Base-by-base conservation (phyloP, 768 basidiomycete genomes). In the Tulasnella sp. region DNA sequence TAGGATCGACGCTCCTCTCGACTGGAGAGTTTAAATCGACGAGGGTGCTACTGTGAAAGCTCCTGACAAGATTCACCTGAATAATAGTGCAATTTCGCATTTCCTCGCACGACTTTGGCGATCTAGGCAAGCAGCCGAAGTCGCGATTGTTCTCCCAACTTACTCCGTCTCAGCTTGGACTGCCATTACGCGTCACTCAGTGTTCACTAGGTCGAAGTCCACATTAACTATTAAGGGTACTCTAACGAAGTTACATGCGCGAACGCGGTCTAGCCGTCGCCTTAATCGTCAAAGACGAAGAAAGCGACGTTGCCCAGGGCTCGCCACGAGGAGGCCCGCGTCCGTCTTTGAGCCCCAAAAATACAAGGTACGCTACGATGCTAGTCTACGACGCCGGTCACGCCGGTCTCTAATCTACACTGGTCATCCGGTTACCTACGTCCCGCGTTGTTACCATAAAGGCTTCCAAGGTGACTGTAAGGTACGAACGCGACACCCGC, bases 261-360 rank as follows among this genome's bases (percentile, higher is more conserved):
- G 46, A 46, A 46, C 46, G 46, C 46, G 46, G 16, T 46, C 46
- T 46, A 28, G 58, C 58, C 58, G 58, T 60, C 58, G 8, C 58
- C 16, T 16, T 8, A 11, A 60, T n/a, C 31, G 64, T 69, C 64
- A 18, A 1, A 1, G 34, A 28, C 34, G 34, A 37, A 24, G 34
- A 69, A 31, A 12, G 31, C 2, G 34, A 69, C 64, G 64, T 69
- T 69, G 34, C 31, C 64, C 54, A 69, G 64, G 64, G 64, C 64
- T 69, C 64, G 28, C 64, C 64, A 37, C 64, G 64, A 69, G 64
- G 64, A 69, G 64, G 64, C 34, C 9, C 64, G 64, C 64, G 64
- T 34, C 34, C 64, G 64, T 69, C 54, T 54, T 54, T 37, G 34
- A 69, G 64, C 64, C 64, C 64, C 34, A 69, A 69, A 69, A 69